These are phyloP conservation scores for Penicillium roqueforti DNA, from an alignment of 495 filamentous ascomycete genomes.

Conservation along the genomic window DNA sequence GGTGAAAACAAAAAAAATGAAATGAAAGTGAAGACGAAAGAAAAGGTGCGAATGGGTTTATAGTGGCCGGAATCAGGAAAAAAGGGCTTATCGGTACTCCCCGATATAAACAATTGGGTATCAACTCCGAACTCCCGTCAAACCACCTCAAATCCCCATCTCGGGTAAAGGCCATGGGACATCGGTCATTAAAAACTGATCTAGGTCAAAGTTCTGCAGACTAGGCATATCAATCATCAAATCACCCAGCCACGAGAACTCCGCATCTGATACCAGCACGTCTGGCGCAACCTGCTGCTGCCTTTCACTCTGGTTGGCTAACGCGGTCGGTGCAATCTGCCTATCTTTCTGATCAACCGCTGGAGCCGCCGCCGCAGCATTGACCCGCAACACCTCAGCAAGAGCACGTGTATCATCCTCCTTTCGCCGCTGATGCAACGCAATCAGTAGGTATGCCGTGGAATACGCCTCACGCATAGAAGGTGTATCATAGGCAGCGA, in stretches of 20 bases:
- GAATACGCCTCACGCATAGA: slow-evolving; percentile 50
- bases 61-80: neutral
- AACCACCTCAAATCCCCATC: slow-evolving; percentile 24
- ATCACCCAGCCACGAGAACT: slow-evolving; percentile 44
- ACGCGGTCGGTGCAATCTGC: neutral
- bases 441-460: slow-evolving; percentile 48
- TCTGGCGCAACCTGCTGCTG: slow-evolving; percentile 6
- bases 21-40: neutral
- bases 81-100: neutral
- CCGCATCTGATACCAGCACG: slow-evolving; percentile 20
- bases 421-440: slow-evolving; percentile 41
- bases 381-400: slow-evolving; percentile 33
- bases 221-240: slow-evolving; percentile 44
- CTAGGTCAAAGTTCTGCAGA: slow-evolving; percentile 44
- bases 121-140: neutral
- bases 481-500: slow-evolving; percentile 40
- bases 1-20: neutral
- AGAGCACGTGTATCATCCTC: slow-evolving; percentile 40
- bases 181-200: slow-evolving; percentile 33
- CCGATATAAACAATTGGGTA: neutral
- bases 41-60: neutral
- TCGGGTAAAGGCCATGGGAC: slow-evolving; percentile 32
- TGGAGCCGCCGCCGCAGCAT: slow-evolving; percentile 25
- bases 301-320: neutral
- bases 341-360: neutral